Percentiles rank a stretch among this genome's conserved stretches.
Conservation (phyloP, 2,329 filamentous ascomycete species). For the Scedosporium minutisporum region DNA sequence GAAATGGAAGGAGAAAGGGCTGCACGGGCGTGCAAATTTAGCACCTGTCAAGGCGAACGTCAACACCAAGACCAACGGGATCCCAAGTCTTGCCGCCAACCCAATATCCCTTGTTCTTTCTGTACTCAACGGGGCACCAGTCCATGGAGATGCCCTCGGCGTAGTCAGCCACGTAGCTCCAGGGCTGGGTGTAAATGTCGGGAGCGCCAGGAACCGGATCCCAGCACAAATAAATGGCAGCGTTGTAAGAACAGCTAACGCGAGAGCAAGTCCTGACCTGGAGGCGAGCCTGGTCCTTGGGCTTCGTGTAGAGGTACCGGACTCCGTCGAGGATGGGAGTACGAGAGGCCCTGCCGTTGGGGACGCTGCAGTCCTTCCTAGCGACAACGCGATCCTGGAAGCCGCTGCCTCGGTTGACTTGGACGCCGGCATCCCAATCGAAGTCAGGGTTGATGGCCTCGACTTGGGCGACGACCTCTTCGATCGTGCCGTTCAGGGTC, state of each 20-base stretch:
- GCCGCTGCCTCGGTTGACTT: background rate
- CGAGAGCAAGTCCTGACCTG: background rate
- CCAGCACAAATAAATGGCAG: slow-evolving; percentile 2
- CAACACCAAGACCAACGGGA: background rate
- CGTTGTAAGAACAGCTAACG: background rate
- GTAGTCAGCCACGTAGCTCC: background rate
- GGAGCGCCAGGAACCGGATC: background rate
- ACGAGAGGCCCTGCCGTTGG: background rate
- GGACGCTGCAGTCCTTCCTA: background rate
- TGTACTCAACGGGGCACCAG: background rate
- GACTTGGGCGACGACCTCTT: background rate
- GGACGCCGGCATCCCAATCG: background rate
- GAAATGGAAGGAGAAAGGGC: too few relatives aligned
- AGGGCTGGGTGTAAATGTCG: background rate
- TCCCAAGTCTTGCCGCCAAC: slow-evolving; percentile 1
- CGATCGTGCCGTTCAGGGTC: background rate
- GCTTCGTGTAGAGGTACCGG: background rate
- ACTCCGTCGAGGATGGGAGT: background rate
- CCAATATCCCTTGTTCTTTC: background rate
- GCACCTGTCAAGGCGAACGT: background rate
- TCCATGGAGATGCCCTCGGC: background rate
- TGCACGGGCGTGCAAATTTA: background rate
- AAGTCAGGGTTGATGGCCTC: background rate
- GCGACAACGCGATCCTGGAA: background rate
- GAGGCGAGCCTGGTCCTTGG: background rate